Conservation (phyloP, 2,329 filamentous ascomycete species). For the Fusarium beomiforme region DNA sequence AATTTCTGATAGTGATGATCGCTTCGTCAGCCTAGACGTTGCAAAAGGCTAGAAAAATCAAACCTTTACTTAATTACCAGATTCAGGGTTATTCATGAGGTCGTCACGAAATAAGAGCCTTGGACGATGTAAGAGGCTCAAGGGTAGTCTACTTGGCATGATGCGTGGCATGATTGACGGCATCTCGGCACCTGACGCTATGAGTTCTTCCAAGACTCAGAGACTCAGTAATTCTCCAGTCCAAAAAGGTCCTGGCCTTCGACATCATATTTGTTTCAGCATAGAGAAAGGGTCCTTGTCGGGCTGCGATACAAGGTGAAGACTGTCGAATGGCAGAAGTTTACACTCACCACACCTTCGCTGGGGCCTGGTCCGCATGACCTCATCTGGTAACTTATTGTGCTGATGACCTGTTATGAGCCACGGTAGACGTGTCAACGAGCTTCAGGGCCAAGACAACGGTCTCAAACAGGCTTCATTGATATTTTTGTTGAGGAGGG, state of each 20-base stretch:
- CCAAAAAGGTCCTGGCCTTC: slow-evolving; percentile 5
- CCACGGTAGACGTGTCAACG: slow-evolving; percentile 28
- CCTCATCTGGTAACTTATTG: slow-evolving; percentile 33
- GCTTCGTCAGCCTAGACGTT: slow-evolving; percentile 12
- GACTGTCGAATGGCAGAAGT: slow-evolving; percentile 22
- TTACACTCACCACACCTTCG: slow-evolving; percentile 23
- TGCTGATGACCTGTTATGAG: slow-evolving; percentile 24
- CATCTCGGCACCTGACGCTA: slow-evolving; percentile 8
- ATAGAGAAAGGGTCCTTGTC: slow-evolving; percentile 8
- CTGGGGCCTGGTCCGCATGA: slow-evolving; percentile 36
- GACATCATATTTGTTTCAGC: slow-evolving; percentile 40
- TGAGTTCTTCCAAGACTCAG: neutral
- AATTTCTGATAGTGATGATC: neutral
- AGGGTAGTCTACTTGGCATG: slow-evolving; percentile 24
- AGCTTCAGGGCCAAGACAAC: slow-evolving; percentile 21
- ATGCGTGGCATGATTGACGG: slow-evolving; percentile 5
- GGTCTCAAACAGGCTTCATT: slow-evolving; percentile 35
- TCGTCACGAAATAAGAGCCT: slow-evolving; percentile 12
- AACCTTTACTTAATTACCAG: neutral
- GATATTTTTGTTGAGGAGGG: slow-evolving; percentile 10
- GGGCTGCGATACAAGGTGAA: neutral
- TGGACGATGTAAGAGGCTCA: slow-evolving; percentile 35
- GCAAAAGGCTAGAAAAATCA: neutral
- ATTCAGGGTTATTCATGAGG: neutral
- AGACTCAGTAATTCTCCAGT: slow-evolving; percentile 19